Conservation (phyloP, 345 rosid species). For the Pseudoturritis turrita region DNA sequence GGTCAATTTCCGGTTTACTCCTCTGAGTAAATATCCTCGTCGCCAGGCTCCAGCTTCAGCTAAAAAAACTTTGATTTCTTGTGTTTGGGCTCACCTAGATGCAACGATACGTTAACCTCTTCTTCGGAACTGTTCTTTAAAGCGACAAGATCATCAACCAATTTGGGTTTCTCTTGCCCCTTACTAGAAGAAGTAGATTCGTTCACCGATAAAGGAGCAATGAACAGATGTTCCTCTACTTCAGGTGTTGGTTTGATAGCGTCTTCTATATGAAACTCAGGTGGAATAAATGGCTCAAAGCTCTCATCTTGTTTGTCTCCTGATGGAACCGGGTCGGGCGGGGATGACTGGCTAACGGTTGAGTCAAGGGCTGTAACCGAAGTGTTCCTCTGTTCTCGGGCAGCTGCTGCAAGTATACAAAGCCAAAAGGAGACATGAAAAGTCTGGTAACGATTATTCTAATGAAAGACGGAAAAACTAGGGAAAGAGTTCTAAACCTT, state of each 20-base stretch:
- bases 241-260: slow-evolving; percentile 33
- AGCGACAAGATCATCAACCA: slow-evolving; percentile 50
- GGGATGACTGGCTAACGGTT: slow-evolving; percentile 69
- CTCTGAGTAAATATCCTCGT: background rate
- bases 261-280: slow-evolving; percentile 45
- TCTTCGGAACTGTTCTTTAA: slow-evolving; percentile 51
- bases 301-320: slow-evolving; percentile 52
- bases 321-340: slow-evolving; percentile 38
- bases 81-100: slow-evolving; percentile 52
- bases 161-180: slow-evolving; percentile 24
- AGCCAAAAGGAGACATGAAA: background rate
- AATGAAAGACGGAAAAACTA: background rate
- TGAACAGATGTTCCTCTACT: slow-evolving; percentile 61
- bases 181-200: slow-evolving; percentile 35
- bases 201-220: slow-evolving; percentile 42
- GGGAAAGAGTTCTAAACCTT: slow-evolving; percentile 31
- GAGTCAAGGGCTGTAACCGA: slow-evolving; percentile 62
- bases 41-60: background rate
- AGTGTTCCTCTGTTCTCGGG: slow-evolving; percentile 59
- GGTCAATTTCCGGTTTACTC: background rate
- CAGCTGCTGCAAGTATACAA: slow-evolving; percentile 38
- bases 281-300: slow-evolving; percentile 50
- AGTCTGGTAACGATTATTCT: background rate
- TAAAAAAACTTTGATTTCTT: slow-evolving; percentile 33
- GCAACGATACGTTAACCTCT: slow-evolving; percentile 58